Conservation (phyloP, 345 rosid genomes). For the Punica granatum region DNA sequence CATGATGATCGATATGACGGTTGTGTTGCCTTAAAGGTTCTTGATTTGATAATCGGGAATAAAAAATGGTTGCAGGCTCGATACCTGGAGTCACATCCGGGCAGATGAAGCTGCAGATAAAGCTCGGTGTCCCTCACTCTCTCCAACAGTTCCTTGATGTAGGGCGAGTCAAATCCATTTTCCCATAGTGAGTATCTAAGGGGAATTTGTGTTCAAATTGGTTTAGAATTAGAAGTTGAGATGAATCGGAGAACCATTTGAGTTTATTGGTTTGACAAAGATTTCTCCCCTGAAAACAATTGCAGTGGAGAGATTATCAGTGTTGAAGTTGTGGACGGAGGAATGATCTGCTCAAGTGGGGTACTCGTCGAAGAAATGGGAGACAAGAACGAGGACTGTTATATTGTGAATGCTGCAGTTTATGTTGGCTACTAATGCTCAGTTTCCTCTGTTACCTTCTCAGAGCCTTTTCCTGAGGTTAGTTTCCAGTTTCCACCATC, state of each 20-base stretch:
- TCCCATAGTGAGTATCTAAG: slow-evolving; percentile 67
- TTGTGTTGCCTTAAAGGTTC: too few relatives aligned
- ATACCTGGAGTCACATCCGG: slow-evolving; percentile 80
- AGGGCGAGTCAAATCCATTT: slow-evolving; percentile 63
- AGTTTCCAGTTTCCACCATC: slow-evolving; percentile 3
- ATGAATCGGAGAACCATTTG: not conserved
- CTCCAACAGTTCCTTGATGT: slow-evolving; percentile 66
- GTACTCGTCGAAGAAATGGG: slow-evolving; percentile 84
- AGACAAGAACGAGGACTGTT: slow-evolving; percentile 80
- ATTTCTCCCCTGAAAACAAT: not conserved
- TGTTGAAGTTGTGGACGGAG: slow-evolving; percentile 81
- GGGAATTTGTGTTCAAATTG: not conserved
- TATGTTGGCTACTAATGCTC: slow-evolving; percentile 63
- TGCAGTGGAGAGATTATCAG: slow-evolving; percentile 57
- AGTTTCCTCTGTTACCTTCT: not conserved
- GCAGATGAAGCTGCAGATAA: slow-evolving; percentile 81
- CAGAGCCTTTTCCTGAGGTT: slow-evolving; percentile 15
- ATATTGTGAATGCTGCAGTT: slow-evolving; percentile 81
- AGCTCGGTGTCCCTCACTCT: slow-evolving; percentile 83
- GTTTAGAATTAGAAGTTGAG: not conserved
- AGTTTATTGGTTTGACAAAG: not conserved
- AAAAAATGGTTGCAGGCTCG: slow-evolving; percentile 47
- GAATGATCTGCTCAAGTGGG: slow-evolving; percentile 81
- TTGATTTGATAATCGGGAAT: not conserved
- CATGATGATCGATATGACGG: too few relatives aligned